Evolutionary conservation across 805 yeast genomes (phyloP), one percentile per base, ranked within the genome.

Genomic region (Saccharomycopsis synnaedendra): DNA sequence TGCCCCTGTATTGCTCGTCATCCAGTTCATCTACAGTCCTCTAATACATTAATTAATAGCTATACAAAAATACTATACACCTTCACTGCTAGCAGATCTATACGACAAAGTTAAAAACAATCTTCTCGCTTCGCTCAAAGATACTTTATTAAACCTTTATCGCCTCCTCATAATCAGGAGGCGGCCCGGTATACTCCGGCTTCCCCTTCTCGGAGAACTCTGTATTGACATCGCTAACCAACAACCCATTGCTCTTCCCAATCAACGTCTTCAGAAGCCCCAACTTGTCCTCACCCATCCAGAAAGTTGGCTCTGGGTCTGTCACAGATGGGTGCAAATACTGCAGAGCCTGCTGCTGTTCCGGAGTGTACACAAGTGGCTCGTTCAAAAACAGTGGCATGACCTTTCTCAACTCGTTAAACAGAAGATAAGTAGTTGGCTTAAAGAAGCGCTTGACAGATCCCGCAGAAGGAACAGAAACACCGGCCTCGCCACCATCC

Each of bases 221-320:
- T 4, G 93, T 80, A 55, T 75, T 69, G 11, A 68, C 78, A 58
- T 82, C 81, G 39, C 70, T 64, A 5, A 80, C 79, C 50, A 70
- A 69, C 29, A 81, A 74, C 32, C 74, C 78, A n/a, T 70, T 62
- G 8, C 84, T 78, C 54, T 71, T 71, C 35, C 66, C 66, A 53
- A 79, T 72, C 58, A 82, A 80, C 49, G 72, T 70, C 44, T 72
- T 72, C 11, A 85, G 73, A 46, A 85, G 68, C 4, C 93, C 90
- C 67, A 78, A 64, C 4, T 73, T 66, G 62, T 85, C 94, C 55
- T 67, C 73, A 40, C 83, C 78, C 52, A 83, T 67, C 94, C 94
- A 85, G 44, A 82, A 67, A 48, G 73, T 72, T 32, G 87, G 85
- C 51, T 67, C 77, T 5, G 65, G 71, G 33, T 70, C 80, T n/a